Percentiles rank a stretch among this genome's conserved stretches.
These are phyloP conservation scores for Brassica incana DNA, from an alignment of 345 rosid genomes.

Conservation along the genomic window DNA sequence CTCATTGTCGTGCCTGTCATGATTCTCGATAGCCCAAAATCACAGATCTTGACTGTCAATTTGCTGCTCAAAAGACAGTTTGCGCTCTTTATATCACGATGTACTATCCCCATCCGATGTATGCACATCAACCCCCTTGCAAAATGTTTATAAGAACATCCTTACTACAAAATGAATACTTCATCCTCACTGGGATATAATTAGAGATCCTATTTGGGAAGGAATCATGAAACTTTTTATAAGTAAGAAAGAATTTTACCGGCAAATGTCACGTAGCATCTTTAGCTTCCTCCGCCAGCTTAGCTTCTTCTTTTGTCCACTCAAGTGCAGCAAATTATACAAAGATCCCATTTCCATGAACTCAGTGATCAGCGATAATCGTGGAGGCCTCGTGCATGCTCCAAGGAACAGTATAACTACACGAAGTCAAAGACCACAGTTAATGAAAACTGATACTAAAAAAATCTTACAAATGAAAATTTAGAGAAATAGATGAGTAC, in stretches of 20 bases:
- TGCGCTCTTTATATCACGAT: slow-evolving; percentile 55
- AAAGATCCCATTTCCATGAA: slow-evolving; percentile 98
- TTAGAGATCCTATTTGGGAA: background rate
- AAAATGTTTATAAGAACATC: background rate
- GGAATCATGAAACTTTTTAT: background rate
- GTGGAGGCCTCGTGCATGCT: slow-evolving; percentile 95
- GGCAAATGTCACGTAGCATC: slow-evolving; percentile 96
- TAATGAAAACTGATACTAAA: slow-evolving; percentile 20
- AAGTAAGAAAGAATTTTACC: slow-evolving; percentile 47
- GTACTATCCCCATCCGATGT: slow-evolving; percentile 94
- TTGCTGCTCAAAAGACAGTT: slow-evolving; percentile 92
- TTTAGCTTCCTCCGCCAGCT: slow-evolving; percentile 86
- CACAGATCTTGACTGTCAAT: slow-evolving; percentile 89
- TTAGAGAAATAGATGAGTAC: slow-evolving; percentile 47
- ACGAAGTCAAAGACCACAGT: slow-evolving; percentile 32
- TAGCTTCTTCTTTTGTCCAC: slow-evolving; percentile 88
- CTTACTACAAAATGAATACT: background rate
- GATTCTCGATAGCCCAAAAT: slow-evolving; percentile 94
- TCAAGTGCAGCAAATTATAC: slow-evolving; percentile 78
- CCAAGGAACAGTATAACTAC: slow-evolving; percentile 98
- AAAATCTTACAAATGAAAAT: slow-evolving; percentile 11
- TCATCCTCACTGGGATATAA: background rate
- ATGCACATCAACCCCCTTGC: slow-evolving; percentile 97
- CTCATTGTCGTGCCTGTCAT: slow-evolving; percentile 42
- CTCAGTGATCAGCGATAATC: slow-evolving; percentile 90